Conservation (phyloP, 176 grass and related monocot genomes). For the Carex pumila region DNA sequence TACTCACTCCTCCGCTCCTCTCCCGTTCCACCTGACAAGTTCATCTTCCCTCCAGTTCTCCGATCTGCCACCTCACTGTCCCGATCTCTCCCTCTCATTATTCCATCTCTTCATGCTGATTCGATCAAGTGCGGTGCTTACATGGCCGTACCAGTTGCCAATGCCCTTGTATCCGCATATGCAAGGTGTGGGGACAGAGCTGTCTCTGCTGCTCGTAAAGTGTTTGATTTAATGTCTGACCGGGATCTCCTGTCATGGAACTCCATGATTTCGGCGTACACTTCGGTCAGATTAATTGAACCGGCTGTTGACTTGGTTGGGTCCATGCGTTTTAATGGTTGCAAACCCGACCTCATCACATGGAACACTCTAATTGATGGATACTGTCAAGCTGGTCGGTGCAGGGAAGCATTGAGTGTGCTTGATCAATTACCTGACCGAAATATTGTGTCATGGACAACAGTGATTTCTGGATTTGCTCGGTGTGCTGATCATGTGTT, state of each 20-base stretch:
- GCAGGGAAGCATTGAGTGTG: constrained; percentile 33
- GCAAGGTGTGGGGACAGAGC: constrained; percentile 1
- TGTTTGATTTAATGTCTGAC: constrained; percentile 32
- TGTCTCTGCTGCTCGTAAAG: constrained; percentile 24
- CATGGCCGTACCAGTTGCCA: constrained; percentile 43
- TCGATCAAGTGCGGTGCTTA: constrained; percentile 47
- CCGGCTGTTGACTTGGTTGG: neutral
- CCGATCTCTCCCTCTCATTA: constrained; percentile 29
- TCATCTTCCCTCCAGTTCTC: constrained; percentile 30
- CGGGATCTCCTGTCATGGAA: constrained; percentile 51
- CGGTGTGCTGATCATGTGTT: constrained; percentile 29
- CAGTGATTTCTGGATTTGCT: constrained; percentile 28
- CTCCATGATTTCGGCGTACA: constrained; percentile 32
- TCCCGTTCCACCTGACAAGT: constrained; percentile 26
- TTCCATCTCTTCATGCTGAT: constrained; percentile 39
- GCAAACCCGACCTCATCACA: constrained; percentile 28
- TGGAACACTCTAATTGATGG: constrained; percentile 50
- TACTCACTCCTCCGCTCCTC: constrained; percentile 13
- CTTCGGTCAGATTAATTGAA: neutral
- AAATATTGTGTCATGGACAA: constrained; percentile 38
- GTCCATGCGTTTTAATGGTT: constrained; percentile 20
- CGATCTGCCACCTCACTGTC: constrained; percentile 43
- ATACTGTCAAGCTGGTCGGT: constrained; percentile 38
- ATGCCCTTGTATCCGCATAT: constrained; percentile 64
- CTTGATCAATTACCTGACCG: constrained; percentile 4